A percentile compares a stretch with the other conserved stretches of the same genome.
Evolutionary conservation across 2,329 filamentous ascomycete species (phyloP).

Genomic region (Sporothrix luriei): DNA sequence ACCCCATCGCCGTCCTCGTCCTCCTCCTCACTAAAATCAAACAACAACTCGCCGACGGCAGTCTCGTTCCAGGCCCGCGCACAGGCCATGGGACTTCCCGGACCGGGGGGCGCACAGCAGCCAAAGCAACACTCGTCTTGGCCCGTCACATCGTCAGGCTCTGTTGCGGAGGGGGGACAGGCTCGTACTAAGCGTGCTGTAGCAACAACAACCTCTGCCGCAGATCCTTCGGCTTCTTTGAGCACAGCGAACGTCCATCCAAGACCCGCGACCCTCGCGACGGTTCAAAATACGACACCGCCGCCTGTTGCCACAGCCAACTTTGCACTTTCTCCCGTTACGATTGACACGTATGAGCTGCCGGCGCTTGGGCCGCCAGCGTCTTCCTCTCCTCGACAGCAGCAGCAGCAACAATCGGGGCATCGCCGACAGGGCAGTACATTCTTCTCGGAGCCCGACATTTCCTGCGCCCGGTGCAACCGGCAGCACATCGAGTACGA

Average conservation of each 20-base stretch:
- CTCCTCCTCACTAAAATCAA: conserved; percentile 16
- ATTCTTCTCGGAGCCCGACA: conserved; percentile 68
- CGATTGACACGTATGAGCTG: conserved; percentile 28
- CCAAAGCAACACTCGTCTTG: conserved; percentile 14
- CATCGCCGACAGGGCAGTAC: conserved; percentile 43
- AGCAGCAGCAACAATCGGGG: neutral
- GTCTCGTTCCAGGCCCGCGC: conserved; percentile 45
- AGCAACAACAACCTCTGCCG: neutral
- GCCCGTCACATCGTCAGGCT: neutral
- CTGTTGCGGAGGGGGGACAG: neutral
- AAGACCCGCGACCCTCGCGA: neutral
- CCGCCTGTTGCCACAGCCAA: conserved; percentile 10
- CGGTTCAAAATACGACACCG: conserved; percentile 1
- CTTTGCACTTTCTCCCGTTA: conserved; percentile 31
- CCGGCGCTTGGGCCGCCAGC: conserved; percentile 1
- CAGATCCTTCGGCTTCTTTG: neutral
- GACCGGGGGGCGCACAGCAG: neutral
- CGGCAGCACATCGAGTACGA: conserved; percentile 78
- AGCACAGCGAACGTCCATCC: neutral
- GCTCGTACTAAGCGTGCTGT: neutral
- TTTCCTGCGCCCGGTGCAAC: conserved; percentile 72
- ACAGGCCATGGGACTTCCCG: conserved; percentile 28
- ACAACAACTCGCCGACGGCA: conserved; percentile 15
- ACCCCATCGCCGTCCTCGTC: conserved; percentile 30
- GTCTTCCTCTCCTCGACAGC: neutral